Evolutionary conservation across 2,329 filamentous ascomycete genomes (phyloP).

Genomic region (Onygenales sp.): DNA sequence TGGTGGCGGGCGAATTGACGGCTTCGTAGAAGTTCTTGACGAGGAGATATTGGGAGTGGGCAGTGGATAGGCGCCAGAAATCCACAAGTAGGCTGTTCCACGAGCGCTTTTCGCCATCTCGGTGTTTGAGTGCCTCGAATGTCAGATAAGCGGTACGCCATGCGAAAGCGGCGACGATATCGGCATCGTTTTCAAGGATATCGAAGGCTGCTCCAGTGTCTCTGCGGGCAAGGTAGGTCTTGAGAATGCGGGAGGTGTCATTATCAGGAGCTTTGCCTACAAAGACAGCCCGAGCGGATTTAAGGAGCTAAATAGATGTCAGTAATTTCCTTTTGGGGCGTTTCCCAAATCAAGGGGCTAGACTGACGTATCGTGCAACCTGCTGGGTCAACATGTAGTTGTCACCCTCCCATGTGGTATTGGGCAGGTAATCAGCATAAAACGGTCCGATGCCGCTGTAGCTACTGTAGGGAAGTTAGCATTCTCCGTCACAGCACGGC

Average conservation of each 20-base stretch:
- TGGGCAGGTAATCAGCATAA: conserved; percentile 68
- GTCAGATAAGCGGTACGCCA: conserved; percentile 67
- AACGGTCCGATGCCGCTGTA: conserved; percentile 68
- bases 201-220: conserved; percentile 68
- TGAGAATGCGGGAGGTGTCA: conserved; percentile 59
- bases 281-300: conserved; percentile 63
- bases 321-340: neutral
- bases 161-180: conserved; percentile 64
- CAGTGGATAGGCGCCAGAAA: conserved; percentile 67
- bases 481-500: neutral
- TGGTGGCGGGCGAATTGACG: conserved; percentile 47
- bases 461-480: conserved; percentile 40
- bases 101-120: conserved; percentile 63
- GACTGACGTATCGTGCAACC: conserved; percentile 58
- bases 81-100: conserved; percentile 72
- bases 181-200: conserved; percentile 57
- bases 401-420: conserved; percentile 64
- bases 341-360: neutral
- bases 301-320: conserved; percentile 46
- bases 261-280: conserved; percentile 54
- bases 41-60: conserved; percentile 66
- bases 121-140: conserved; percentile 65
- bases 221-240: conserved; percentile 53
- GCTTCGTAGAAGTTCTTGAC: conserved; percentile 71
- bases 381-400: conserved; percentile 79